These are phyloP conservation scores for Arachis hypogaea DNA, from an alignment of 306 rosid genomes.

Conservation along the genomic window DNA sequence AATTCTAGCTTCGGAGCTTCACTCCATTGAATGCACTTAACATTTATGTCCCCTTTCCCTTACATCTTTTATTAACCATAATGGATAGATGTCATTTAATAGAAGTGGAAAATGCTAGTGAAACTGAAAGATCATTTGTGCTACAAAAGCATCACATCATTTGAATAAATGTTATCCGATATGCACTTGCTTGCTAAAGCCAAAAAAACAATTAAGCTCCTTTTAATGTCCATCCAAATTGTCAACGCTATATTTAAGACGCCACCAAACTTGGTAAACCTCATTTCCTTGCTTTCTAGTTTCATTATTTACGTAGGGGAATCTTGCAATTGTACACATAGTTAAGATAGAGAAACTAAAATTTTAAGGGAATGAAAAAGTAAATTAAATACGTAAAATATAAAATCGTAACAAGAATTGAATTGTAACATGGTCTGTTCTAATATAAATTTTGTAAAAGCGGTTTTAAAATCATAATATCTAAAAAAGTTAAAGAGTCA, in stretches of 20 bases:
- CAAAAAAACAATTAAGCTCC: constrained; percentile 3
- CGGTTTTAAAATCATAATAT: too few species aligned
- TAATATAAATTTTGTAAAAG: too few species aligned
- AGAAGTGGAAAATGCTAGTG: not conserved
- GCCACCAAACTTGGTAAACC: constrained; percentile 5
- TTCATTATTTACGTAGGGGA: not conserved
- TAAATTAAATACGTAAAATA: too few species aligned
- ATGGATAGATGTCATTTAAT: constrained; percentile 7
- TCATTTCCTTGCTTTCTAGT: constrained; percentile 19
- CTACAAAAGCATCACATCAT: not conserved
- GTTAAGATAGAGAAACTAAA: too few species aligned
- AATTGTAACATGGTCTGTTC: too few species aligned
- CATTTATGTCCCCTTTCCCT: constrained; percentile 1
- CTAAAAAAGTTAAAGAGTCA: too few species aligned
- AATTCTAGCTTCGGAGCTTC: not conserved
- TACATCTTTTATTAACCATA: not conserved
- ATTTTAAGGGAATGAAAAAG: too few species aligned
- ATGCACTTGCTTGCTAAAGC: constrained; percentile 16
- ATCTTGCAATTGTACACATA: not conserved
- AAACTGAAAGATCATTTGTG: not conserved
- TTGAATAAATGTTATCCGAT: not conserved
- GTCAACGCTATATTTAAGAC: constrained; percentile 29
- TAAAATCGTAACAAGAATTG: too few species aligned
- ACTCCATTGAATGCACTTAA: not conserved
- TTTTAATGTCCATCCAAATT: not conserved